Percentiles rank a stretch among this genome's conserved stretches.
Evolutionary conservation across 495 filamentous ascomycete species (phyloP).

Genomic region (Talaromyces liani): DNA sequence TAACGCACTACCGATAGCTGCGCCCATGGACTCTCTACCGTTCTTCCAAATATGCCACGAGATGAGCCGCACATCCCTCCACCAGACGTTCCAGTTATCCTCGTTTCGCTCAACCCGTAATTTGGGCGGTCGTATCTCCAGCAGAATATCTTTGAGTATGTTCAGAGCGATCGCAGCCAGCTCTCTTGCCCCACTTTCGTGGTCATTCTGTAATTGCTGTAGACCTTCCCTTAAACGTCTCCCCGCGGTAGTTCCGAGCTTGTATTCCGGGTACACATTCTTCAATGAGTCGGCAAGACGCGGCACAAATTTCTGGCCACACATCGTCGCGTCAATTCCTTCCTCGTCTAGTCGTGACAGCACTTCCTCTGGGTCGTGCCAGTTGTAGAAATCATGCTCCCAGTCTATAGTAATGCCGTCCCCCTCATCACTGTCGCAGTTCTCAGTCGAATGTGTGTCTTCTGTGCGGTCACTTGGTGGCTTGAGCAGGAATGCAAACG

Average conservation of each 20-base stretch:
- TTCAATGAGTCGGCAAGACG: slow-evolving; percentile 4
- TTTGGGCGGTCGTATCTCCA: slow-evolving; percentile 11
- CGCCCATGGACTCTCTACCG: slow-evolving; percentile 55
- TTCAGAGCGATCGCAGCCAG: slow-evolving; percentile 43
- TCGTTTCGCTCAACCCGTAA: slow-evolving; percentile 6
- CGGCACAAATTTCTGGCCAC: slow-evolving; percentile 5
- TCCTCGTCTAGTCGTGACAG: background rate
- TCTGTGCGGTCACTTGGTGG: slow-evolving; percentile 10
- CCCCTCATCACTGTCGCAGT: slow-evolving; percentile 17
- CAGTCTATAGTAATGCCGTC: slow-evolving; percentile 48
- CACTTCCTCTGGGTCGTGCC: slow-evolving; percentile 26
- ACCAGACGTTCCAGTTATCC: slow-evolving; percentile 33
- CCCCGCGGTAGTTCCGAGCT: slow-evolving; percentile 2
- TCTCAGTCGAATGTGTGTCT: background rate
- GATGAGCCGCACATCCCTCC: slow-evolving; percentile 45
- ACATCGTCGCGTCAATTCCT: background rate
- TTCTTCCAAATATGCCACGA: slow-evolving; percentile 61
- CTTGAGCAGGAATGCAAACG: slow-evolving; percentile 52
- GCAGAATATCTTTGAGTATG: slow-evolving; percentile 36
- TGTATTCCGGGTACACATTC: slow-evolving; percentile 5
- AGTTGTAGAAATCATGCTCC: slow-evolving; percentile 54
- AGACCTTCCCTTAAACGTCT: slow-evolving; percentile 25
- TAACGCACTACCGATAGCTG: slow-evolving; percentile 47
- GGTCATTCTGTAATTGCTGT: slow-evolving; percentile 39
- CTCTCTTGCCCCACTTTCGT: slow-evolving; percentile 49